Evolutionary conservation across 2,329 filamentous ascomycete genomes (phyloP), one percentile per base, ranked within the genome.

Genomic region (Curvularia lunata): DNA sequence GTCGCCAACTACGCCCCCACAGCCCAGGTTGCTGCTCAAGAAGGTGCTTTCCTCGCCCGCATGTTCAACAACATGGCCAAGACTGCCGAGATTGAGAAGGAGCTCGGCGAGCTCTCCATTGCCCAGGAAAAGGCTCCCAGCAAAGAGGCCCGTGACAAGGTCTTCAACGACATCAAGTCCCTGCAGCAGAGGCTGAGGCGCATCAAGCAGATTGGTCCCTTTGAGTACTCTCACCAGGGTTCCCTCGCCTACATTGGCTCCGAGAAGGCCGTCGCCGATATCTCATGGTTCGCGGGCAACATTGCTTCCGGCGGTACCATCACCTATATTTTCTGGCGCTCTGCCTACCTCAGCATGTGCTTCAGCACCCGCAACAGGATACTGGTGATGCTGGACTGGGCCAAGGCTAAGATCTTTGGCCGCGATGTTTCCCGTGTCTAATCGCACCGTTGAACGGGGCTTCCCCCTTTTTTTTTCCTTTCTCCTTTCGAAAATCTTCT

Each of bases 61-160:
- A 87, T 99, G 60, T 97, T 99, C 85, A 99, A 99, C 85, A 96
- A 95, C 79, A 97, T 98, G 91, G 95, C 93, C 77, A 96, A 93
- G 86, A 96, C 92, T 2, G 89, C 96, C 73, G 82, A 84, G 49
- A 87, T 97, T 63, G 92, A 98, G 82, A 69, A 78, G 34, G 86
- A 93, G 74, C 86, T 99, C 56, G 82, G 85, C 62, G 81, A 87
- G 54, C 86, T 98, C 18, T 87, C 86, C 19, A 79, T 81, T 5
- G 74, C 75, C 9, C 82, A 85, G 65, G 83, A 85, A 71, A 87
- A 88, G 71, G 84, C 88, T n/a, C 87, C 91, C 53, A 88, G 88
- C 67, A 82, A 85, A 49, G 84, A 86, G 32, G 79, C 82, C 54
- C 81, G 86, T 58, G 83, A 86, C 70, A 72, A 81, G 68, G 76